These are phyloP conservation scores for Stephania yunnanensis DNA, from an alignment of 164 flowering plant genomes.

Conservation along the genomic window DNA sequence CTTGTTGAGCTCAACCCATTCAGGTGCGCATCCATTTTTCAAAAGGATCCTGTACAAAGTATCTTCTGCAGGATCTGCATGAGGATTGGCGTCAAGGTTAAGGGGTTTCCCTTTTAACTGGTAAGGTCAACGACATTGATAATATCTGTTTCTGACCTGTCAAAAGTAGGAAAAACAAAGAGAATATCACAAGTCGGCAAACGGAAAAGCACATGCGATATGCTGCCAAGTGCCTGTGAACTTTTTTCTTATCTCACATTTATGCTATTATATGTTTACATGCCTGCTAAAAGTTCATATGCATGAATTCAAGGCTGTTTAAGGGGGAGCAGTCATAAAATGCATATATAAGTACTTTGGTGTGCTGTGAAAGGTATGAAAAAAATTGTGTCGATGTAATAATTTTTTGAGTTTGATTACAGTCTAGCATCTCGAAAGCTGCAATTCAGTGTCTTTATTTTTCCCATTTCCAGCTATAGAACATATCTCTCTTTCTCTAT, in stretches of 20 bases:
- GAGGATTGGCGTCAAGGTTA: slow-evolving; percentile 59
- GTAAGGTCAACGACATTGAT: slow-evolving; percentile 82
- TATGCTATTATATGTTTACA: not conserved
- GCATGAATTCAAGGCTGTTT: not conserved
- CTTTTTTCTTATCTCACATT: too few relatives aligned
- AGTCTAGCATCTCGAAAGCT: not conserved
- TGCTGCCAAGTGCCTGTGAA: too few relatives aligned
- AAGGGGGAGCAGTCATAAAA: too few relatives aligned
- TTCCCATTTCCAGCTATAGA: too few relatives aligned
- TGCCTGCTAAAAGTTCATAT: not conserved
- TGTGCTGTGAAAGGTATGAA: not conserved
- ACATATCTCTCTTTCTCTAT: too few relatives aligned
- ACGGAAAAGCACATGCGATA: too few relatives aligned
- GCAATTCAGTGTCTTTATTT: too few relatives aligned
- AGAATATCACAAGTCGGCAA: not conserved
- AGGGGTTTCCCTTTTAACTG: slow-evolving; percentile 96
- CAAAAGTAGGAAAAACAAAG: slow-evolving; percentile 8
- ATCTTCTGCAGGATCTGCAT: slow-evolving; percentile 92
- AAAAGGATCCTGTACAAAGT: slow-evolving; percentile 75
- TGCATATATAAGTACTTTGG: too few relatives aligned
- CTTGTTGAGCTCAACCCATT: too few relatives aligned
- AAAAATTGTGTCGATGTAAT: not conserved
- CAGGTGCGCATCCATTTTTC: slow-evolving; percentile 81
- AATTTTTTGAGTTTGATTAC: not conserved
- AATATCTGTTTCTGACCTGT: slow-evolving; percentile 88